These are phyloP conservation scores for Clonostachys rhizophaga DNA, from an alignment of 2,329 filamentous ascomycete genomes.

Conservation along the genomic window DNA sequence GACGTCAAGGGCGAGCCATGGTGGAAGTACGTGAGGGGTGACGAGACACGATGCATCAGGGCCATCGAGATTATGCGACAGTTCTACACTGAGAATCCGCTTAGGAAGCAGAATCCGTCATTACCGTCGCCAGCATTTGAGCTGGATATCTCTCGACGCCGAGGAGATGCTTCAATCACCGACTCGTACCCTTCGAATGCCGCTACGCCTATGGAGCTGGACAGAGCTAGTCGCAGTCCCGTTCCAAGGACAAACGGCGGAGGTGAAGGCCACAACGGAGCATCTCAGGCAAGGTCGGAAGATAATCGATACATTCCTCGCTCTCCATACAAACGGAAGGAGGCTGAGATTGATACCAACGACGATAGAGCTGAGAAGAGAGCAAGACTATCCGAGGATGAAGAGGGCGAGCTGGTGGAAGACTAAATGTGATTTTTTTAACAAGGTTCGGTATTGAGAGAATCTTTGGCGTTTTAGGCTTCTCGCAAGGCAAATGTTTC, in stretches of 20 bases:
- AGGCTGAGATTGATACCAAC: slow-evolving; percentile 24
- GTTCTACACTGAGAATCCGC: slow-evolving; percentile 61
- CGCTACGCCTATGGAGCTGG: slow-evolving; percentile 41
- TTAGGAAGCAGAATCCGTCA: slow-evolving; percentile 50
- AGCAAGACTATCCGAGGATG: slow-evolving; percentile 38
- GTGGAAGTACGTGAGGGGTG: slow-evolving; percentile 78
- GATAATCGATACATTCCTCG: slow-evolving; percentile 15
- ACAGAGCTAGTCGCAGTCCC: slow-evolving; percentile 45
- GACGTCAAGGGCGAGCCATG: slow-evolving; percentile 74
- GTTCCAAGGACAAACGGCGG: slow-evolving; percentile 29
- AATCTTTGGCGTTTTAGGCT: no score
- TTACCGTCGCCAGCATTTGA: slow-evolving; percentile 49
- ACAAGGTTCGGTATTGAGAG: no score
- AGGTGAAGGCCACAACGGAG: slow-evolving; percentile 14
- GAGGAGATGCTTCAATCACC: slow-evolving; percentile 34
- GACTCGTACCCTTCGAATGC: slow-evolving; percentile 41
- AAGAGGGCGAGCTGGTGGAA: slow-evolving; percentile 42
- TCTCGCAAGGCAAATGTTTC: no score
- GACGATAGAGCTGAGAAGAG: slow-evolving; percentile 35
- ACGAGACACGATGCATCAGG: slow-evolving; percentile 62
- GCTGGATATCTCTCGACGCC: slow-evolving; percentile 50
- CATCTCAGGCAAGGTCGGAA: slow-evolving; percentile 26
- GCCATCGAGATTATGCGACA: slow-evolving; percentile 74
- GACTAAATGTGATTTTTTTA: slow-evolving; percentile 7
- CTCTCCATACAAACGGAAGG: slow-evolving; percentile 38